Conservation (phyloP, 164 flowering plant species). For the Cinnamomum chago region DNA sequence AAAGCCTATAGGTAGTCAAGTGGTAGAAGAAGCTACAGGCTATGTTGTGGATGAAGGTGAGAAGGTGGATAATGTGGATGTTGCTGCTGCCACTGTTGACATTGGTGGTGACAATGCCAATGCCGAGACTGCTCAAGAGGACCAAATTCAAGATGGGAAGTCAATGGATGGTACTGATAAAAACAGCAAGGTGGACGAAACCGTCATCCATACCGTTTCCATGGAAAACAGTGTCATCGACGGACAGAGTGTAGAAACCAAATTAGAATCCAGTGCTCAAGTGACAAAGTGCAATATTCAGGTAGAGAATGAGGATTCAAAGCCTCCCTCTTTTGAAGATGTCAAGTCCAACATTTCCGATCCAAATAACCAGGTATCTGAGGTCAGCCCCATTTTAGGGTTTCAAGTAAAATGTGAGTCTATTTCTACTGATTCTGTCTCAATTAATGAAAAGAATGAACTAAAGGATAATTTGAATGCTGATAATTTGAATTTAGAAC, state of each 20-base stretch:
- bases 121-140: constrained; percentile 8
- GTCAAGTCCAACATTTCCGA: constrained; percentile 30
- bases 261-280: constrained; percentile 22
- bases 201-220: background rate
- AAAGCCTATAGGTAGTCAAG: constrained; percentile 11
- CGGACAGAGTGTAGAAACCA: constrained; percentile 27
- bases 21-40: constrained; percentile 11
- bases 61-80: constrained; percentile 26
- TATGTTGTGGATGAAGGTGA: constrained; percentile 10
- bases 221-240: constrained; percentile 16
- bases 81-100: constrained; percentile 21
- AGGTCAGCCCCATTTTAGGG: constrained; percentile 83
- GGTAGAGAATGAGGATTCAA: constrained; percentile 29
- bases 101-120: constrained; percentile 15
- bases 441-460: constrained; percentile 89
- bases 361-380: constrained; percentile 77
- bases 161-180: constrained; percentile 11
- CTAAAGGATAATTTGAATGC: constrained; percentile 83
- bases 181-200: constrained; percentile 9
- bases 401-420: constrained; percentile 81
- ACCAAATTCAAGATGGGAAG: constrained; percentile 16
- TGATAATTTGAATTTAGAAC: constrained; percentile 85
- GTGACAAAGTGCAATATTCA: constrained; percentile 20
- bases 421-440: constrained; percentile 85
- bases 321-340: constrained; percentile 19